These are phyloP conservation scores for Saccharomycopsis javanensis DNA, from an alignment of 805 yeast genomes.

Conservation along the genomic window DNA sequence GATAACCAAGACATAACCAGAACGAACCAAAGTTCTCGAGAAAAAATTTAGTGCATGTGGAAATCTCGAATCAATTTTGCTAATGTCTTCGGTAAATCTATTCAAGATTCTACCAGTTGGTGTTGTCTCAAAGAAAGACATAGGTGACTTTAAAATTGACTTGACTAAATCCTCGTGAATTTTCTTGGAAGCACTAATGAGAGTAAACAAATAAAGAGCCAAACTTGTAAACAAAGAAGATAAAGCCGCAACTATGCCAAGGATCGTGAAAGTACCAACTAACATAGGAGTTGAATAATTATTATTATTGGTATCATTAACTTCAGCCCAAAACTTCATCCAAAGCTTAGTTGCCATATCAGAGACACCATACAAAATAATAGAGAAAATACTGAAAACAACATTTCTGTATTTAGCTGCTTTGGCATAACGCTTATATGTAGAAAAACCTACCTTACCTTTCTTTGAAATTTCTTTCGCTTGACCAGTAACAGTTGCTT, in stretches of 20 bases:
- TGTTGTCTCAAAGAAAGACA: conserved; percentile 75
- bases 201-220: conserved; percentile 41
- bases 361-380: conserved; percentile 30
- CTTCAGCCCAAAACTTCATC: conserved; percentile 63
- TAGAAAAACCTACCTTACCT: conserved; percentile 48
- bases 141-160: conserved; percentile 59
- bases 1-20: conserved; percentile 40
- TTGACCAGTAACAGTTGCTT: conserved; percentile 34
- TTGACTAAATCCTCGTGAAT: conserved; percentile 50
- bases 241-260: conserved; percentile 45
- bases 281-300: conserved; percentile 23
- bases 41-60: conserved; percentile 46
- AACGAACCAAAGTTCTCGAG: conserved; percentile 34
- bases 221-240: conserved; percentile 38
- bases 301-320: conserved; percentile 29
- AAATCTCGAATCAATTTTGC: conserved; percentile 43
- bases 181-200: conserved; percentile 45
- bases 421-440: conserved; percentile 44
- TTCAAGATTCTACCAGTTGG: conserved; percentile 81
- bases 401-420: conserved; percentile 51
- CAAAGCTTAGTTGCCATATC: conserved; percentile 44
- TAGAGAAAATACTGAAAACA: conserved; percentile 28
- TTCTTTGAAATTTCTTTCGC: conserved; percentile 43
- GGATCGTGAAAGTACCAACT: conserved; percentile 43
- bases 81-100: conserved; percentile 61